Conservation (phyloP, 2,329 filamentous ascomycete genomes). For the Pseudogymnoascus sp. region DNA sequence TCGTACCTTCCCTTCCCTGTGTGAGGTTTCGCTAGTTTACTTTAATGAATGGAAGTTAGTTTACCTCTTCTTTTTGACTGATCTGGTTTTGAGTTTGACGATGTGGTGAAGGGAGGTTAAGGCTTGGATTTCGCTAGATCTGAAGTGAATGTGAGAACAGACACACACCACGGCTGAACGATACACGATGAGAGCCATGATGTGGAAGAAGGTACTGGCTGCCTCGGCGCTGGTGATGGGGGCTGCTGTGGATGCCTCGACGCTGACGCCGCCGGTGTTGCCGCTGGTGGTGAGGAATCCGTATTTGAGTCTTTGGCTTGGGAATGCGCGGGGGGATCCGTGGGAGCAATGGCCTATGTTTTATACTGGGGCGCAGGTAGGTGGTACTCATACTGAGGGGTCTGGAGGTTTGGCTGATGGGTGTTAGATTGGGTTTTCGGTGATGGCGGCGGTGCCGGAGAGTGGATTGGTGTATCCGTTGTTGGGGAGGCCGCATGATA, state of each 20-base stretch:
- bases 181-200: not conserved
- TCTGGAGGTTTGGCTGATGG: not conserved
- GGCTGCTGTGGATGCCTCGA: constrained; percentile 40
- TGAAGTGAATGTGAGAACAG: not conserved
- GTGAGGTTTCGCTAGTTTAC: not conserved
- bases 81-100: not conserved
- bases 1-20: not conserved
- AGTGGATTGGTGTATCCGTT: constrained; percentile 56
- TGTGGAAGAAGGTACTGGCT: constrained; percentile 12
- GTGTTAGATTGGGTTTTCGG: constrained; percentile 49
- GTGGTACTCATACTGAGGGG: not conserved
- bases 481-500: constrained; percentile 46
- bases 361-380: constrained; percentile 62
- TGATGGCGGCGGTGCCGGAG: constrained; percentile 55
- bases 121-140: not conserved
- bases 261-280: constrained; percentile 48
- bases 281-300: constrained; percentile 53
- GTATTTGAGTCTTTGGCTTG: constrained; percentile 55
- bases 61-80: not conserved
- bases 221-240: constrained; percentile 20
- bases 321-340: constrained; percentile 61
- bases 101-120: not conserved
- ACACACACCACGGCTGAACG: not conserved
- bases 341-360: constrained; percentile 87
- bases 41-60: not conserved